Percentiles rank a stretch among this genome's conserved stretches.
Evolutionary conservation across 257 asterid genomes (phyloP).

Genomic region (Capsicum rhomboideum): DNA sequence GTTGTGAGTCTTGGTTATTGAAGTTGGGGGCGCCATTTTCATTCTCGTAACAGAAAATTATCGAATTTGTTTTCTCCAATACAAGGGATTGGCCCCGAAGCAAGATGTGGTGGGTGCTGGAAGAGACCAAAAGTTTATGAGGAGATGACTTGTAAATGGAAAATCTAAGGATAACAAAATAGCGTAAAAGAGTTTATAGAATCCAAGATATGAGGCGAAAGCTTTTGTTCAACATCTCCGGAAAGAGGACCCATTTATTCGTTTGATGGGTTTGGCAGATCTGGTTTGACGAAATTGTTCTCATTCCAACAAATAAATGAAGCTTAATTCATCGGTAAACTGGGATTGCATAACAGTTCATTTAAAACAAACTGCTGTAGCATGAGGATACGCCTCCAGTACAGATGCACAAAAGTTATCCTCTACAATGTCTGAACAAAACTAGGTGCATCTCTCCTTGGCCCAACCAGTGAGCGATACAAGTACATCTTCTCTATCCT

Average conservation of each 20-base stretch:
- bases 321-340: neutral
- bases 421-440: constrained; percentile 63
- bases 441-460: constrained; percentile 60
- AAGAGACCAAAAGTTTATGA: neutral
- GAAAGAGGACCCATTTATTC: neutral
- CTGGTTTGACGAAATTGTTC: neutral
- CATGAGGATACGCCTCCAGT: too few species aligned
- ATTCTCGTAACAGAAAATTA: neutral
- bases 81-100: too few species aligned
- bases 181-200: neutral
- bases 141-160: neutral
- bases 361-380: too few species aligned
- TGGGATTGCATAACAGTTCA: too few species aligned
- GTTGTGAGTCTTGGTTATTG: neutral
- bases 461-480: constrained; percentile 71
- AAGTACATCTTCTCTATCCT: constrained; percentile 67
- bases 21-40: neutral
- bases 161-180: neutral
- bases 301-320: neutral
- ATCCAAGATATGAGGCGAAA: neutral
- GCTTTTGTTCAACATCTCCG: neutral
- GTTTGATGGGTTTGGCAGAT: too few species aligned
- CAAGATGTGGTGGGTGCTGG: neutral
- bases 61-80: neutral
- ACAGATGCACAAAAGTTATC: neutral